These are phyloP conservation scores for Coccomyxa sp. DNA, from an alignment of 139 green algal genomes.

Conservation along the genomic window DNA sequence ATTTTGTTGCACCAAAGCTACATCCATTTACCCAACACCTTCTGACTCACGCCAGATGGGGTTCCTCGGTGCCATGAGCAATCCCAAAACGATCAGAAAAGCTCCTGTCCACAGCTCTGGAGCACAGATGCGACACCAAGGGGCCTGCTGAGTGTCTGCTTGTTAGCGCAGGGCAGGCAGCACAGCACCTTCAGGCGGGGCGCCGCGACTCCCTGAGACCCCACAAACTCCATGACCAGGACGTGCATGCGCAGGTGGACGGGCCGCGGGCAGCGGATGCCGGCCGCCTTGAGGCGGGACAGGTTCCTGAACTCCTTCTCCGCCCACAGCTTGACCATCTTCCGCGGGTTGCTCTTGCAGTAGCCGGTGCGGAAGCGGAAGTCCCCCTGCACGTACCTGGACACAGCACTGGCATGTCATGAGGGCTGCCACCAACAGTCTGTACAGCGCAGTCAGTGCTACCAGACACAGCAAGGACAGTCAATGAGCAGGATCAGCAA, in stretches of 20 bases:
- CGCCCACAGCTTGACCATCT: constrained; percentile 99
- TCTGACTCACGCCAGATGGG: background rate
- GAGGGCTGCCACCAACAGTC: background rate
- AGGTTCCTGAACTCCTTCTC: constrained; percentile 99
- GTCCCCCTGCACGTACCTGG: constrained; percentile 95
- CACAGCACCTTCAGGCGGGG: constrained; percentile 74
- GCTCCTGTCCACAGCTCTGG: too few relatives aligned
- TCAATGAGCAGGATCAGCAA: background rate
- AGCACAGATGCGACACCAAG: too few relatives aligned
- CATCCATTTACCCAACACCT: too few relatives aligned
- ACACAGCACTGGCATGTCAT: too few relatives aligned
- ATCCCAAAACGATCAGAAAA: too few relatives aligned
- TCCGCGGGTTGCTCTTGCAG: constrained; percentile 92
- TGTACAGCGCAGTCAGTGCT: background rate
- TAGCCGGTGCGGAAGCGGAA: constrained; percentile 92
- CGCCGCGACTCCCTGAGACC: constrained; percentile 72
- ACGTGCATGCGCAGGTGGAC: constrained; percentile 90
- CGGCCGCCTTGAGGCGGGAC: constrained; percentile 56
- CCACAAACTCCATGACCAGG: constrained; percentile 94
- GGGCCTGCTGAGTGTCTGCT: too few relatives aligned
- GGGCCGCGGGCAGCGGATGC: constrained; percentile 78
- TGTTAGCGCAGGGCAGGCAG: too few relatives aligned
- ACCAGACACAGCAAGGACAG: background rate
- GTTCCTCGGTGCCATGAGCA: background rate
- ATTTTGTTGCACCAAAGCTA: too few relatives aligned